Base-by-base conservation (phyloP, 257 asterid genomes). In the Fraxinus cuspidata region DNA sequence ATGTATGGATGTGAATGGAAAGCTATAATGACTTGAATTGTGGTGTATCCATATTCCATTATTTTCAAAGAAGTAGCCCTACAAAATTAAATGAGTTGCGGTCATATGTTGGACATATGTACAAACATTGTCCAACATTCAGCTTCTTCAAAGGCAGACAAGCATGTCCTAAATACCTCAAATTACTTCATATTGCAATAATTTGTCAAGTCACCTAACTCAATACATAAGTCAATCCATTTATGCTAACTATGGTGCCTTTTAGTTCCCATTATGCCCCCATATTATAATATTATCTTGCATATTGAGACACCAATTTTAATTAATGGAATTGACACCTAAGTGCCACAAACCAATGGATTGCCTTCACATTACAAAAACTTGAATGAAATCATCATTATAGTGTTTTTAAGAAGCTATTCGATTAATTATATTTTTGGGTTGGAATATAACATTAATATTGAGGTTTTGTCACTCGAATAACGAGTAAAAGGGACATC, bases 111-210 rank as follows among this genome's bases (percentile, higher is more conserved):
- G 84, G 89, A 44, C 4, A 35, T 42, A 76, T 69, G 58, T 65
- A 4, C 27, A 71, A 60, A 71, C 25, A 77, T 18, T 81, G 32
- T 74, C 79, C 80, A 85, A 82, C 88, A 86, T 72, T 37, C 74
- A 83, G 81, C 74, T 72, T 81, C 82, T 77, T 47, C 53, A 72
- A 75, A 84, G 82, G 82, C 79, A 84, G 90, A 86, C 90, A 86
- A 69, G 72, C 84, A 79, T 81, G 81, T 76, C 84, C 64, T 79
- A 82, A 83, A 64, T 53, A 38, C 58, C 65, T 73, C 71, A 74
- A 71, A 38, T 75, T 63, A 63, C 51, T 80, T 21, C 79, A 72
- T 68, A 19, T 15, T 73, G 80, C 77, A 77, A 86, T 78, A 70
- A 79, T 76, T 77, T 47, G 6, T 65, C 29, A 27, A 38, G n/a